Percentiles rank a stretch among this genome's conserved stretches.
These are phyloP conservation scores for Saccharomyces hybrid DNA, from an alignment of 1,139 yeast genomes.

Conservation along the genomic window DNA sequence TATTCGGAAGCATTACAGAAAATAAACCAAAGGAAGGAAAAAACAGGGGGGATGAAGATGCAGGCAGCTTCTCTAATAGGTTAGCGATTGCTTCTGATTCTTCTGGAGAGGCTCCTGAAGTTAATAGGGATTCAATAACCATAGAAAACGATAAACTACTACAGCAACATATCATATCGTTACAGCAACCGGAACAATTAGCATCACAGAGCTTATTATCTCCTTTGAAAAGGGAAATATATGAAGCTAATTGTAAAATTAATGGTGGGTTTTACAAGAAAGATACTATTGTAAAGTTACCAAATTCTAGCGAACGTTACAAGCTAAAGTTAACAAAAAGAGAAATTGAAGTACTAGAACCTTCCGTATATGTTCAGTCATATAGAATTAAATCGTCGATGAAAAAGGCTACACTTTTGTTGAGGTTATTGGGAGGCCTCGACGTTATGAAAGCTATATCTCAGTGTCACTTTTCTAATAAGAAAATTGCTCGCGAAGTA, in stretches of 20 bases:
- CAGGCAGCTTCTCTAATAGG: conserved; percentile 17
- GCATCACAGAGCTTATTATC: conserved; percentile 47
- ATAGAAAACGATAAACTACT: conserved; percentile 36
- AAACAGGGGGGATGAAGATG: conserved; percentile 7
- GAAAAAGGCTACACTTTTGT: conserved; percentile 79
- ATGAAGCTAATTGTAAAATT: conserved; percentile 47
- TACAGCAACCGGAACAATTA: conserved; percentile 30
- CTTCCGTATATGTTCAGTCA: conserved; percentile 70
- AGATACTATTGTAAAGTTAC: conserved; percentile 44
- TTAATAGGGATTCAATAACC: conserved; percentile 19
- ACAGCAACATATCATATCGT: conserved; percentile 38
- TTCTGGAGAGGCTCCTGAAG: conserved; percentile 12
- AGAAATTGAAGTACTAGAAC: conserved; percentile 76
- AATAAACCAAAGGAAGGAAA: conserved; percentile 1
- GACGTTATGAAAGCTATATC: conserved; percentile 76
- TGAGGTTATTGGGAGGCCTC: conserved; percentile 64
- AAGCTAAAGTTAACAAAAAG: conserved; percentile 49
- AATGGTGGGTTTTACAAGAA: conserved; percentile 72
- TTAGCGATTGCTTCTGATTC: conserved; percentile 16
- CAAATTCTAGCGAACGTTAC: conserved; percentile 43
- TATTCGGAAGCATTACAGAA: conserved; percentile 4
- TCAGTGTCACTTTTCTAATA: conserved; percentile 83
- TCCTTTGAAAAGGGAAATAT: conserved; percentile 67
- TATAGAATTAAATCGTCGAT: conserved; percentile 76
- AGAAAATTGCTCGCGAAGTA: conserved; percentile 72